These are phyloP conservation scores for Biancaea sappan DNA, from an alignment of 306 rosid genomes.

Conservation along the genomic window DNA sequence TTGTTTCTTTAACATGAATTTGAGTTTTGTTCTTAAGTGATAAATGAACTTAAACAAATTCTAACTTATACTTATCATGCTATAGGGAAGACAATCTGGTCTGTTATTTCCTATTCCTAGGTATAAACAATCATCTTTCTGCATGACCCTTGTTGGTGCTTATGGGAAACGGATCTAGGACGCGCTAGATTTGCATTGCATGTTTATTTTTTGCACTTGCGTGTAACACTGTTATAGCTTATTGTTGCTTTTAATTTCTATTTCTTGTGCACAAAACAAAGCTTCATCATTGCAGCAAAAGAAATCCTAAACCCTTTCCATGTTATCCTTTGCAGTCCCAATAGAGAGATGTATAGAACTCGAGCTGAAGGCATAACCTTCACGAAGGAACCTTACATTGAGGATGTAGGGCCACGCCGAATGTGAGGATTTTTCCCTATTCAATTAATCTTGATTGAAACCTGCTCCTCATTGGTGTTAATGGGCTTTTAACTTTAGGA, in stretches of 20 bases:
- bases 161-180: no score
- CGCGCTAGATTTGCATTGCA: no score
- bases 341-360: slow-evolving; percentile 41
- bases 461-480: neutral
- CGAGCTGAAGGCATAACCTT: slow-evolving; percentile 52
- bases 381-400: slow-evolving; percentile 79
- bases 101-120: no score
- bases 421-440: slow-evolving; percentile 45
- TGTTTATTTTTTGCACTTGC: no score
- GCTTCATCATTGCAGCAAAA: neutral
- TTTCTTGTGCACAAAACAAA: neutral
- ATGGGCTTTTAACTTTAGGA: neutral
- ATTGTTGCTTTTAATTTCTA: neutral
- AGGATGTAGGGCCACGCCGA: slow-evolving; percentile 66
- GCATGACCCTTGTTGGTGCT: no score
- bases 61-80: no score
- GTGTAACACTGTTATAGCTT: neutral
- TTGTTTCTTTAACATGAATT: no score
- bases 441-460: neutral
- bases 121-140: no score
- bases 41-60: no score
- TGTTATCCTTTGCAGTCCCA: neutral
- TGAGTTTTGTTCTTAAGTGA: no score
- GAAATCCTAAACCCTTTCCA: slow-evolving; percentile 8
- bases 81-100: no score